These are phyloP conservation scores for Dunaliella sp. DNA, from an alignment of 139 green algal genomes.

Conservation along the genomic window DNA sequence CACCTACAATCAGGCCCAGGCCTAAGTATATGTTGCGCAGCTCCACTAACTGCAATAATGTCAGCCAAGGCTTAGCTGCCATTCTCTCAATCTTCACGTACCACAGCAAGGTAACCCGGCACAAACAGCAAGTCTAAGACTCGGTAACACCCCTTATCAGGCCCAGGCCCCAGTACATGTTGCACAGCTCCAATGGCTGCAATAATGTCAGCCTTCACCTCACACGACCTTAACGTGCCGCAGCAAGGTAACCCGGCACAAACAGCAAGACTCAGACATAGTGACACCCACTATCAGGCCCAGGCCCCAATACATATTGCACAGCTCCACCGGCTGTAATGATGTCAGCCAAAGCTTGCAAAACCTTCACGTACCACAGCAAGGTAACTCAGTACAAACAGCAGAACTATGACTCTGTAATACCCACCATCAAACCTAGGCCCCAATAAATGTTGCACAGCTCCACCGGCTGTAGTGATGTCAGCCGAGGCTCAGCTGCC, in stretches of 20 bases:
- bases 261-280: no score
- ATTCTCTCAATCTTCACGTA: no score
- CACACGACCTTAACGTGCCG: no score
- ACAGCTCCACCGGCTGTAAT: constrained; percentile 20
- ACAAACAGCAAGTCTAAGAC: no score
- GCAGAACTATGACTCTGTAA: no score
- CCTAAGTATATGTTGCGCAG: constrained; percentile 36
- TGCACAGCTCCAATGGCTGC: constrained; percentile 24
- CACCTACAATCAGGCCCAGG: constrained; percentile 31
- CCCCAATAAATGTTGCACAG: constrained; percentile 36
- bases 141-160: constrained; percentile 26
- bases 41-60: constrained; percentile 8
- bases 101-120: no score
- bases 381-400: no score
- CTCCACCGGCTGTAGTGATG: constrained; percentile 9
- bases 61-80: neutral
- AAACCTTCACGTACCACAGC: no score
- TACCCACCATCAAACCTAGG: constrained; percentile 30
- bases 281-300: constrained; percentile 28
- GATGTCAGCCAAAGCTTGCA: neutral
- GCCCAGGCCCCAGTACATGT: constrained; percentile 37
- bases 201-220: neutral
- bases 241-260: no score
- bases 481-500: neutral
- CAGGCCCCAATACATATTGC: constrained; percentile 38